Evolutionary conservation across 2,329 filamentous ascomycete species (phyloP).

Genomic region (Aspergillus brasiliensis): DNA sequence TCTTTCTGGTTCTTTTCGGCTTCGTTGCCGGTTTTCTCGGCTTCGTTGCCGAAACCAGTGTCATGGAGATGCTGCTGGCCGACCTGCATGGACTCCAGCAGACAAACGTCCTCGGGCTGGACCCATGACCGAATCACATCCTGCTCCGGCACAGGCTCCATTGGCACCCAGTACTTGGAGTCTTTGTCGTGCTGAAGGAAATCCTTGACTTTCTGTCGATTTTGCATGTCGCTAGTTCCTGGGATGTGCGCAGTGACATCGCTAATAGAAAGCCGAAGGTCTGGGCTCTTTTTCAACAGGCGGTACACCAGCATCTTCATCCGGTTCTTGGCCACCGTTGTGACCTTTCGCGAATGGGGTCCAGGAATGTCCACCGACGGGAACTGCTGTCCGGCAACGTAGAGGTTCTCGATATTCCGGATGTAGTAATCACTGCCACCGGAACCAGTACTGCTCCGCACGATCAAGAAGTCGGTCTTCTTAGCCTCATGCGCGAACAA

Average conservation of each 20-base stretch:
- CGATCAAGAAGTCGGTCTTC: slow-evolving; percentile 80
- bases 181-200: slow-evolving; percentile 91
- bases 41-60: slow-evolving; percentile 75
- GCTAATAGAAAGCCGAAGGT: slow-evolving; percentile 70
- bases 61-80: slow-evolving; percentile 89
- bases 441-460: slow-evolving; percentile 76
- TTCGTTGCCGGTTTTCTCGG: slow-evolving; percentile 59
- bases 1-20: no score
- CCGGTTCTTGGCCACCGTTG: slow-evolving; percentile 93
- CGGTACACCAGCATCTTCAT: slow-evolving; percentile 96
- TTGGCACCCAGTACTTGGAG: slow-evolving; percentile 81
- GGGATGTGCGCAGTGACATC: slow-evolving; percentile 91
- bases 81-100: slow-evolving; percentile 95
- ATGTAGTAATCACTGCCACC: slow-evolving; percentile 80
- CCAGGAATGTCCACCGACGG: slow-evolving; percentile 90
- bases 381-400: slow-evolving; percentile 89
- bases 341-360: slow-evolving; percentile 91
- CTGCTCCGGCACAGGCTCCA: slow-evolving; percentile 77
- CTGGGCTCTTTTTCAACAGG: slow-evolving; percentile 75
- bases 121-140: slow-evolving; percentile 82
- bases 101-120: slow-evolving; percentile 90
- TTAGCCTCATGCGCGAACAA: slow-evolving; percentile 84
- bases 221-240: slow-evolving; percentile 91
- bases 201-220: slow-evolving; percentile 94
- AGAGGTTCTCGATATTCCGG: slow-evolving; percentile 86